Conservation (phyloP, 2,329 filamentous ascomycete genomes). For the Trichoderma sp. region DNA sequence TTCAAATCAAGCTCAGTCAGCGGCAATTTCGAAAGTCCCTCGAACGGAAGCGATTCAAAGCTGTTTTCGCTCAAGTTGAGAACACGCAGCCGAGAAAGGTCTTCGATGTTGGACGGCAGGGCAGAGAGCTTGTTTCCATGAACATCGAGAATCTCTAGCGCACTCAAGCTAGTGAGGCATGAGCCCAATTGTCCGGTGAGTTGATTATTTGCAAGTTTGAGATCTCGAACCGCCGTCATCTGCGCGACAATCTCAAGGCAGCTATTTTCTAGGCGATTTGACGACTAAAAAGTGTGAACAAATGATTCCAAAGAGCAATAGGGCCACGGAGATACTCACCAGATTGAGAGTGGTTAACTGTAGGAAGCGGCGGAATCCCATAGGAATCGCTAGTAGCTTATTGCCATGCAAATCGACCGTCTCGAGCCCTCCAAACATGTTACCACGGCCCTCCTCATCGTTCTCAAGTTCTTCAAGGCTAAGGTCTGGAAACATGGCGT, state of each 20-base stretch:
- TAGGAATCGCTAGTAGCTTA: constrained; percentile 67
- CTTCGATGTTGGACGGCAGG: constrained; percentile 67
- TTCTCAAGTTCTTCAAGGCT: constrained; percentile 58
- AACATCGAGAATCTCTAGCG: constrained; percentile 79
- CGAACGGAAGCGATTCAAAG: constrained; percentile 70
- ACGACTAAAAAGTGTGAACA: constrained; percentile 56
- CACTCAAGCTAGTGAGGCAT: constrained; percentile 62
- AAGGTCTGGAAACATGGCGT: constrained; percentile 76
- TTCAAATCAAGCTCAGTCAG: constrained; percentile 72
- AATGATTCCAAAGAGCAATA: background rate
- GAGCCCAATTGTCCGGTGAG: constrained; percentile 68
- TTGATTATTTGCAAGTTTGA: constrained; percentile 79
- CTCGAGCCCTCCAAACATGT: constrained; percentile 81
- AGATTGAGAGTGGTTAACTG: constrained; percentile 81
- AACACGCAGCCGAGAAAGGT: constrained; percentile 68
- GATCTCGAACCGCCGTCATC: constrained; percentile 70
- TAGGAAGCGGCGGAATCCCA: constrained; percentile 72
- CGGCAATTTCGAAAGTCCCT: constrained; percentile 65
- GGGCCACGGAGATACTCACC: constrained; percentile 48
- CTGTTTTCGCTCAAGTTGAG: constrained; percentile 81
- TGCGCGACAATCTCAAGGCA: constrained; percentile 73
- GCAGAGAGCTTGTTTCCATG: constrained; percentile 76
- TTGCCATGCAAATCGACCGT: constrained; percentile 87
- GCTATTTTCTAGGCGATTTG: constrained; percentile 75
- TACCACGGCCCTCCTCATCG: constrained; percentile 66